These are phyloP conservation scores for Colletotrichum lini DNA, from an alignment of 2,329 filamentous ascomycete genomes.

Conservation along the genomic window DNA sequence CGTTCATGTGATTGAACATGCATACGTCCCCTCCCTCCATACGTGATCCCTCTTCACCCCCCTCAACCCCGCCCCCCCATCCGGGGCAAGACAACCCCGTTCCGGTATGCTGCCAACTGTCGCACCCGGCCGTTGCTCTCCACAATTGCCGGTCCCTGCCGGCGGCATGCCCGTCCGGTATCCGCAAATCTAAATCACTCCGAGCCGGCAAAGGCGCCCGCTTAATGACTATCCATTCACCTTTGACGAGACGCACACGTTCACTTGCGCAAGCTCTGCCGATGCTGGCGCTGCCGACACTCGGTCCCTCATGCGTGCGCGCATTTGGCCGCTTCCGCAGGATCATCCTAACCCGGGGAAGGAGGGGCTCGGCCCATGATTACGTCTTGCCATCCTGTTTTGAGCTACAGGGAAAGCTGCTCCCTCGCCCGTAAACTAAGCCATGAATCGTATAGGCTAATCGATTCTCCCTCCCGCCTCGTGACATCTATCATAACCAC, in stretches of 20 bases:
- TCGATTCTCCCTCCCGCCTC: not conserved
- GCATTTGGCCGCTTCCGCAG: not conserved
- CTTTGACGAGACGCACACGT: not conserved
- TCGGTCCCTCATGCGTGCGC: not conserved
- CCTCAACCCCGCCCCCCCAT: not conserved
- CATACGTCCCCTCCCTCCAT: not conserved
- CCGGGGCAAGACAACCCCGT: not conserved
- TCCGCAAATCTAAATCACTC: not conserved
- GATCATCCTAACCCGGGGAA: not conserved
- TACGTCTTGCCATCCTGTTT: not conserved
- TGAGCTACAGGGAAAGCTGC: not conserved
- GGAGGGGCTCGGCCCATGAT: not conserved
- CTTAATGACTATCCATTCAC: not conserved
- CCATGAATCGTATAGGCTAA: not conserved
- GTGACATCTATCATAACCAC: not conserved
- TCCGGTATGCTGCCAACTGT: not conserved
- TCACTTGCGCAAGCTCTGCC: not conserved
- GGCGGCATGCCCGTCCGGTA: not conserved
- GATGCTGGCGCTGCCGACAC: not conserved
- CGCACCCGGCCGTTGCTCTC: not conserved
- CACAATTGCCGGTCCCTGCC: slow-evolving; percentile 1
- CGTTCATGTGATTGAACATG: not conserved
- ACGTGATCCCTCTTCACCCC: too few relatives aligned
- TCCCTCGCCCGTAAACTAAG: too few relatives aligned
- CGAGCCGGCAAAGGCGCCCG: not conserved